Evolutionary conservation across 768 basidiomycete species (phyloP), one percentile per base, ranked within the genome.

Genomic region (Hericium coralloides): DNA sequence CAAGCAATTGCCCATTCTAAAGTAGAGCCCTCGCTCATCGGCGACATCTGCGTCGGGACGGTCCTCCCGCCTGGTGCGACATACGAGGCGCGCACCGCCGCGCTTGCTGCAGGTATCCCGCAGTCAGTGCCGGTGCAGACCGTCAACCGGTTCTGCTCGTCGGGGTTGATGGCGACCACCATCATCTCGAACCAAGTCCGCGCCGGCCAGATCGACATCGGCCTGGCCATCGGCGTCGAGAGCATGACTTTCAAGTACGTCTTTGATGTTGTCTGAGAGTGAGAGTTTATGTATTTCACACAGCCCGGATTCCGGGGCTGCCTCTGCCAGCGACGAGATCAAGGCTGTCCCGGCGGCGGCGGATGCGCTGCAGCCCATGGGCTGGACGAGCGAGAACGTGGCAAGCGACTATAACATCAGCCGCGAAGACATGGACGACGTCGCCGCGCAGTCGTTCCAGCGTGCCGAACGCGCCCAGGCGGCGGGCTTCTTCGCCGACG

Each of bases 341-440:
- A 74, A 80, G 25, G 66, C 70, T 15, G 78, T 84, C 65, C 65
- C 74, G 12, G 72, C 81, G 4, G 80, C 88, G 2, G 76, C 69
- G 25, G 87, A 88, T 60, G 84, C 84, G 58, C 66, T 73, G 20
- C 73, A 82, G 66, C 87, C 86, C 36, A 93, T 92, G 91, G 90
- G 90, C 7, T 92, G 91, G 91, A 91, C 90, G 6, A 85, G 84
- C 61, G 90, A 93, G 70, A 93, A 91, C 60, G 87, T 93, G 36
- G 90, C 90, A 0, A 70, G 72, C 36, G 87, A 92, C 45, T 92
- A 82, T 69, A 70, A 79, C 57, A 73, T 93, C 57, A 78, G 85
- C 50, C 78, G 90, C 38, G 81, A 87, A 52, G 80, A 85, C 56
- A 89, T 90, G 76, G 90, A 93, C 65, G 75, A 73, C 38, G 85